Conservation (phyloP, 805 yeast species). For the Metschnikowia vanudenii region DNA sequence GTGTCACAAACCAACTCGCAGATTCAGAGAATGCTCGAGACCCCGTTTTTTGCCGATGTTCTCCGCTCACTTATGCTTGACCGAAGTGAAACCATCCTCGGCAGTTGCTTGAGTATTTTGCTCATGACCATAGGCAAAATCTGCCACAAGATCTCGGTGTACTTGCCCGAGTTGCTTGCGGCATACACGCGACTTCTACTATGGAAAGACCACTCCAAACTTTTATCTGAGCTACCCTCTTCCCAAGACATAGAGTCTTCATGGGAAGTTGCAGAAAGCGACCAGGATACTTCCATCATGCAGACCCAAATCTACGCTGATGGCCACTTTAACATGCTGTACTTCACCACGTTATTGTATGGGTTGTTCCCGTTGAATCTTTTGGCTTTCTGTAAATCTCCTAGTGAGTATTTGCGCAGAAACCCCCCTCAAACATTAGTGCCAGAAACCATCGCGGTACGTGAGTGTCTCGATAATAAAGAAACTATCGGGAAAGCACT, state of each 20-base stretch:
- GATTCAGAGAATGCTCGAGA: slow-evolving; percentile 29
- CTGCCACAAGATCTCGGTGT: slow-evolving; percentile 29
- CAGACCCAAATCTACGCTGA: slow-evolving; percentile 19
- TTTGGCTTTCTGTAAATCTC: slow-evolving; percentile 40
- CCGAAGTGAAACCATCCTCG: slow-evolving; percentile 37
- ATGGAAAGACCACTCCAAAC: slow-evolving; percentile 6
- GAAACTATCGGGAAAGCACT: not conserved
- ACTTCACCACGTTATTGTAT: slow-evolving; percentile 50
- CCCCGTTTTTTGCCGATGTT: slow-evolving; percentile 37
- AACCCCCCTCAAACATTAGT: slow-evolving; percentile 19
- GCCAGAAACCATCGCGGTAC: slow-evolving; percentile 14
- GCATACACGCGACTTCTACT: slow-evolving; percentile 40
- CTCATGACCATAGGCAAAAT: slow-evolving; percentile 45
- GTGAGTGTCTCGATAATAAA: not conserved
- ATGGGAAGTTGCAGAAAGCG: slow-evolving; percentile 24
- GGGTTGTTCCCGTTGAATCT: slow-evolving; percentile 57
- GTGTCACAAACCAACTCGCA: slow-evolving; percentile 29
- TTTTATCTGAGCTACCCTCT: not conserved
- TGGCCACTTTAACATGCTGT: slow-evolving; percentile 26
- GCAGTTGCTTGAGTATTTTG: slow-evolving; percentile 31
- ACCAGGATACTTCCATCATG: slow-evolving; percentile 9
- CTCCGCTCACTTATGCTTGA: slow-evolving; percentile 43
- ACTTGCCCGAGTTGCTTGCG: slow-evolving; percentile 43
- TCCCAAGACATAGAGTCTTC: not conserved
- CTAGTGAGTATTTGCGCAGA: slow-evolving; percentile 34